Base-by-base conservation (phyloP, 495 filamentous ascomycete species). In the Aspergillus mulundensis region DNA sequence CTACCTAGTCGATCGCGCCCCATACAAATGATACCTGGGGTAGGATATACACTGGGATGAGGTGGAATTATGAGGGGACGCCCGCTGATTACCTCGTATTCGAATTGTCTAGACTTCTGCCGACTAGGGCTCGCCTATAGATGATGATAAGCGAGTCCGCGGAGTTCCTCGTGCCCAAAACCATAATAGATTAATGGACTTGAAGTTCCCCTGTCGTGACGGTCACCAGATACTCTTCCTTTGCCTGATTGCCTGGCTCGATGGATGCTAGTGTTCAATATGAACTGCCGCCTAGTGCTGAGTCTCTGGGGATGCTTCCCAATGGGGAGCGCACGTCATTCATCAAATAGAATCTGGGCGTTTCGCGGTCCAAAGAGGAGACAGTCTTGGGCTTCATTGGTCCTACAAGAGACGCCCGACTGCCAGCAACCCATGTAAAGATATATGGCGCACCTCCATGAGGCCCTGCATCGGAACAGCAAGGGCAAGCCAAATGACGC, bases 1-100 rank as follows among this genome's bases (percentile, higher is more conserved):
- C n/a, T n/a, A n/a, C n/a, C 18, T 43, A 57, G 54, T 19, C 39
- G 54, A 57, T 57, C 45, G 42, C 43, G 45, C 54, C 54, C 46
- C 54, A 50, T 46, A 56, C n/a, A 20, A n/a, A 10, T 16, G 16
- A 56, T 42, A 44, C 36, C 54, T 57, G 54, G 54, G 54, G 54
- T 36, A 40, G 25, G 18, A 32, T 50, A 50, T 50, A 18, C 24
- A 19, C 48, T 5, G 20, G 32, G 19, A 50, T 50, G 14, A 25
- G 34, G 20, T 48, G 38, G 32, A 49, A 56, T 56, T 14, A 49
- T 20, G 36, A 32, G 44, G 21, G 42, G 32, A 20, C 14, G 25
- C 15, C 2, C 23, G 15, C 19, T 14, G 19, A 19, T 50, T 38
- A 39, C 40, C 46, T 57, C 54, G 54, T 57, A 50, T 57, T 50